Percentiles rank a stretch among this genome's conserved stretches.
These are phyloP conservation scores for Cucurbita maxima DNA, from an alignment of 306 rosid species.

Conservation along the genomic window DNA sequence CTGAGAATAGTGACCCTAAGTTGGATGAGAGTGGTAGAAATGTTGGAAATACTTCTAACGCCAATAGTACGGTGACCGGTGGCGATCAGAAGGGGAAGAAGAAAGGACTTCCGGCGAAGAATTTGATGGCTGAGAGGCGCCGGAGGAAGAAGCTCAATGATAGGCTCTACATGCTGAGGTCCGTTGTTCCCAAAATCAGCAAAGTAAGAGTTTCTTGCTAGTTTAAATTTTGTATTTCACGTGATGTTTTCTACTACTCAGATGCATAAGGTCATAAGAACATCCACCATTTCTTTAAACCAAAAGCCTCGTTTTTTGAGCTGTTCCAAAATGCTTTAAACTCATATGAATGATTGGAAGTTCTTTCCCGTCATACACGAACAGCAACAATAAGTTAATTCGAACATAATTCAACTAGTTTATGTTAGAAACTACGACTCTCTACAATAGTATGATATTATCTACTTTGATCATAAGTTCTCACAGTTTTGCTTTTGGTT, in stretches of 20 bases:
- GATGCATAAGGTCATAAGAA: background rate
- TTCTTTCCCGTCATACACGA: too few relatives aligned
- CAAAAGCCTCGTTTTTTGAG: background rate
- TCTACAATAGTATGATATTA: too few relatives aligned
- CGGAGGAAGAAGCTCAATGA: slow-evolving; percentile 97
- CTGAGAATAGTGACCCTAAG: slow-evolving; percentile 21
- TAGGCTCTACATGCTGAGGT: slow-evolving; percentile 90
- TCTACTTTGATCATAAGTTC: too few relatives aligned
- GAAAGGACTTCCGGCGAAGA: slow-evolving; percentile 85
- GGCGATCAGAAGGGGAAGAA: slow-evolving; percentile 82
- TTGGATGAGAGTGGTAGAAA: slow-evolving; percentile 33
- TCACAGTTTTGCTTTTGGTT: too few relatives aligned
- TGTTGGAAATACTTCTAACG: slow-evolving; percentile 32
- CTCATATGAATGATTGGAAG: background rate
- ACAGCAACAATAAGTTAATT: too few relatives aligned
- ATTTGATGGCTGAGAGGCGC: slow-evolving; percentile 98
- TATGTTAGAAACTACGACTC: too few relatives aligned
- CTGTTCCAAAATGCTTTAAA: background rate
- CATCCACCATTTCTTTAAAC: background rate
- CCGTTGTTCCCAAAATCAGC: slow-evolving; percentile 97
- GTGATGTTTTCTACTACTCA: background rate
- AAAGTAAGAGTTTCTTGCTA: slow-evolving; percentile 32
- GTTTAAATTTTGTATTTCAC: background rate
- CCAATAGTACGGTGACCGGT: slow-evolving; percentile 32
- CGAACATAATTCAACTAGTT: too few relatives aligned